phyloP scores from a whole-genome alignment of 176 grass and related monocot species.

The Bonia amplexicaulis region DNA sequence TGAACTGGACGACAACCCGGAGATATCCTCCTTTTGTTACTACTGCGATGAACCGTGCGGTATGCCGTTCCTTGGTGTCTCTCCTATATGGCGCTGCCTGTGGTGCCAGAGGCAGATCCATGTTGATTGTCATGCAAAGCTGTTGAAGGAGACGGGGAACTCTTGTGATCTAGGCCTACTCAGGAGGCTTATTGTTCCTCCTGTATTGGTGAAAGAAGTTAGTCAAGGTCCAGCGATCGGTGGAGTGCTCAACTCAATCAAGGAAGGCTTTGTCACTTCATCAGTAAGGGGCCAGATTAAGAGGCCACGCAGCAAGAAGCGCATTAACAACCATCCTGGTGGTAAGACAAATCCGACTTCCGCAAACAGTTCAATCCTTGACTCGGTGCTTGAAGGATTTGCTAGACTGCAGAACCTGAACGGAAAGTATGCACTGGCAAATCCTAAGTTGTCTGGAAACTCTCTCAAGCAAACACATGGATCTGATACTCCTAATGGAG shows the following conservation, averaged over 20 bases:
- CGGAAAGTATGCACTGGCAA: constrained; percentile 43
- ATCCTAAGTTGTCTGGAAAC: constrained; percentile 38
- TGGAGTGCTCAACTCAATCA: constrained; percentile 58
- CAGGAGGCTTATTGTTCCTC: constrained; percentile 67
- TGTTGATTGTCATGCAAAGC: constrained; percentile 76
- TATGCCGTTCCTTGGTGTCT: constrained; percentile 66
- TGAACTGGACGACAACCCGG: constrained; percentile 49
- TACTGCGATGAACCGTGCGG: constrained; percentile 76
- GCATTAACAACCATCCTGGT: constrained; percentile 31
- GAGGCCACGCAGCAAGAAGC: constrained; percentile 52
- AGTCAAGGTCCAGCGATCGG: constrained; percentile 29
- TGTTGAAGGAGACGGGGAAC: constrained; percentile 54
- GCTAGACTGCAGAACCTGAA: constrained; percentile 45
- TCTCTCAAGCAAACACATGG: constrained; percentile 32
- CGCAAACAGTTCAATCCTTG: constrained; percentile 33
- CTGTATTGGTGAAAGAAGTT: constrained; percentile 75
- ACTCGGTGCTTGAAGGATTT: constrained; percentile 48
- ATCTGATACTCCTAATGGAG: constrained; percentile 15
- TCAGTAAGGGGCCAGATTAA: constrained; percentile 42
- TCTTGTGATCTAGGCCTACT: constrained; percentile 67
- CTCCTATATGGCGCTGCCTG: constrained; percentile 84
- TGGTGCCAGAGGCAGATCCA: constrained; percentile 88
- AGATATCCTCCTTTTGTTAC: constrained; percentile 63
- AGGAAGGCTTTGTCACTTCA: constrained; percentile 44
- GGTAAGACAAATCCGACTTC: constrained; percentile 25